Base-by-base conservation (phyloP, 352 stramenopile species). In the Pythium brassicae region DNA sequence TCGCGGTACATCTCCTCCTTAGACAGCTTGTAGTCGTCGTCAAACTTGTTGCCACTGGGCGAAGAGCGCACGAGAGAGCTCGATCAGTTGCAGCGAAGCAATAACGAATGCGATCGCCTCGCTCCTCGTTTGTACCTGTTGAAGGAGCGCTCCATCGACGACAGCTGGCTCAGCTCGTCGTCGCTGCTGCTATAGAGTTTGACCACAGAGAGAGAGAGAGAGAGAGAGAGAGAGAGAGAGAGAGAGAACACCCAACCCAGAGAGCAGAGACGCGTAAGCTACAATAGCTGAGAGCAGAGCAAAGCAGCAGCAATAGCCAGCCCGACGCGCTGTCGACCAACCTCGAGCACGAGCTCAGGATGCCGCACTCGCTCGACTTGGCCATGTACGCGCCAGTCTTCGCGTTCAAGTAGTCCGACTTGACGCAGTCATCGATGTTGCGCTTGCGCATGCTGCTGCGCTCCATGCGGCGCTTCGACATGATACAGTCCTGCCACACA, bases 151-250 rank as follows among this genome's bases (percentile, higher is more conserved):
- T 92, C 76, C 62, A 84, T 73, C 19, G 73, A 86, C 14, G 76
- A 88, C 17, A 89, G 53, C 48, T 91, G 76, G 43, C 76, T 85
- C 26, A 93, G 60, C 53, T 94, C 83, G 27, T 94, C 83, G 44
- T 94, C 83, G 27, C 83, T 94, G 66, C 81, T 87, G 47, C 76
- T 87, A 27, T 15, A 19, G 5, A 29, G 22, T 14, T 23, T 10
- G 23, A 22, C 20, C 15, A 27, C 11, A 43, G 15, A 40, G 14
- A 7, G 29, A 22, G 19, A 26, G 23, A 43, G 11, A 37, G 32
- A 60, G 17, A 26, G 23, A 43, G 19, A 39, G 15, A 43, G n/a
- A 17, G 4, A 25, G 23, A 7, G 17, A 20, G 1, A 23, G 15
- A 32, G 12, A 29, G 15, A 50, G 4, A 32, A 4, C 23, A 37